These are phyloP conservation scores for Pelargonium myrrhifolium DNA, from an alignment of 441 rosid genomes.

Conservation along the genomic window DNA sequence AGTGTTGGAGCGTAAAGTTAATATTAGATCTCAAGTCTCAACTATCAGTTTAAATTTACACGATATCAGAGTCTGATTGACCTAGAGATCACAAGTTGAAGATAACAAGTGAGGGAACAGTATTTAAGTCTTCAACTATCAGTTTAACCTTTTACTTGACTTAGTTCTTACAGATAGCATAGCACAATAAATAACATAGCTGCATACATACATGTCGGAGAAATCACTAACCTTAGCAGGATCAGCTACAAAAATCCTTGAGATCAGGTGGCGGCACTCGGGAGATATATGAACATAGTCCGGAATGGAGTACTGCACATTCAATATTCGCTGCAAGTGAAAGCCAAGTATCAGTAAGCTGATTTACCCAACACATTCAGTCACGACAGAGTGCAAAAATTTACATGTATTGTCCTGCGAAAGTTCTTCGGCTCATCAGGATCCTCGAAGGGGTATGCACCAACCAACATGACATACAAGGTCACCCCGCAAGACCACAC, in stretches of 20 bases:
- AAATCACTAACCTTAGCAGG: constrained; percentile 56
- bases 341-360: neutral
- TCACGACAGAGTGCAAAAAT: constrained; percentile 2
- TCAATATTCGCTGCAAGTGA: constrained; percentile 70
- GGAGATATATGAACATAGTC: constrained; percentile 89
- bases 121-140: no score
- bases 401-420: constrained; percentile 82
- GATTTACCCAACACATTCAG: neutral
- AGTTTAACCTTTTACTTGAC: no score
- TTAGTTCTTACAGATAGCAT: no score
- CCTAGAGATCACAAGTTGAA: no score
- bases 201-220: neutral
- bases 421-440: constrained; percentile 95
- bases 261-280: constrained; percentile 80
- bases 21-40: no score
- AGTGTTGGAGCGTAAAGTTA: neutral
- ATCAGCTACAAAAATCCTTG: constrained; percentile 89
- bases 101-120: no score
- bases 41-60: no score
- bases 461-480: constrained; percentile 87
- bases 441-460: constrained; percentile 97
- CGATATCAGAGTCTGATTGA: no score
- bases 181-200: no score
- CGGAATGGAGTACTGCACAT: constrained; percentile 91
- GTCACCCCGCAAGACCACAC: constrained; percentile 99